Percentiles rank a stretch among this genome's conserved stretches.
Conservation (phyloP, 139 green algal genomes). For the Closterium sp. region DNA sequence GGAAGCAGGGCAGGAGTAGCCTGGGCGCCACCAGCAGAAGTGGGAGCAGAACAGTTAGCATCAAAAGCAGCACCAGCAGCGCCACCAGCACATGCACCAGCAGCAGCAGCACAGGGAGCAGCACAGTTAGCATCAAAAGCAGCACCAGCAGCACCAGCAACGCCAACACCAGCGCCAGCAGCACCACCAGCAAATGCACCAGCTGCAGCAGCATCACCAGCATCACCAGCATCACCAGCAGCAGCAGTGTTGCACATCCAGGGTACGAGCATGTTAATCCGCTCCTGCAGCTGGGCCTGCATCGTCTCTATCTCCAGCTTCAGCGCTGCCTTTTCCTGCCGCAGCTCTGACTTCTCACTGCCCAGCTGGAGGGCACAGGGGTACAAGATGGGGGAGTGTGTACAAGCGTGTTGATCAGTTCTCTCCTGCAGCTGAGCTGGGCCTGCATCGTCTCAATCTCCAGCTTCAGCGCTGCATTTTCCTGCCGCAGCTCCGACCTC, state of each 20-base stretch:
- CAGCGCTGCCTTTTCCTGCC: conserved; percentile 9
- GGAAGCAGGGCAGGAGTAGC: neutral
- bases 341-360: conserved; percentile 26
- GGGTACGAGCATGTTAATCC: neutral
- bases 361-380: neutral
- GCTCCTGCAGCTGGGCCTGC: neutral
- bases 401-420: no score
- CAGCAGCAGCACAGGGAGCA: neutral
- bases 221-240: neutral
- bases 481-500: conserved; percentile 23
- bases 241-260: neutral
- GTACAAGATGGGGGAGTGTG: no score
- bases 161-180: no score
- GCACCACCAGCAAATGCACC: no score
- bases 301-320: conserved; percentile 15
- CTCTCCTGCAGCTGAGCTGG: conserved; percentile 28
- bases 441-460: conserved; percentile 14
- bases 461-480: neutral
- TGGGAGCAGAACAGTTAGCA: neutral
- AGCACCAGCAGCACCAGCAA: neutral
- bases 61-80: neutral
- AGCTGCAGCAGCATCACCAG: neutral
- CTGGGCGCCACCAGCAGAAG: no score
- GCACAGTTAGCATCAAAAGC: neutral
- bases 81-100: neutral